Evolutionary conservation across 2,329 filamentous ascomycete species (phyloP), one percentile per base, ranked within the genome.

Genomic region (Stemphylium lycopersici): DNA sequence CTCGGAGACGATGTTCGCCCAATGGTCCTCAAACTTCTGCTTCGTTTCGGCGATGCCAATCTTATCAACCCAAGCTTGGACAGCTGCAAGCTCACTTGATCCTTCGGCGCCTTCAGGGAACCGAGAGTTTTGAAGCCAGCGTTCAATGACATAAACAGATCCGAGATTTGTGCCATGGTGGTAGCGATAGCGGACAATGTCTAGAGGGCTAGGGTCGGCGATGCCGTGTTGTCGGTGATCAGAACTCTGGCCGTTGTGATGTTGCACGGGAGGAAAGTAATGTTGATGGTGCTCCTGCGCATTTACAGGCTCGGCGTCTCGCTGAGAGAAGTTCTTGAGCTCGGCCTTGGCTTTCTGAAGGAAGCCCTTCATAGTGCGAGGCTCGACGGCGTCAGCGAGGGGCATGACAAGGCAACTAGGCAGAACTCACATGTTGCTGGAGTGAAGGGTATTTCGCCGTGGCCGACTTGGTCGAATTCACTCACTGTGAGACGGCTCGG

Each of bases 161-260:
- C 84, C 84, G 2, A 87, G 75, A 54, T 87, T 87, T 0, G 79
- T 79, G 6, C 83, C 84, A 65, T 86, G 82, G 53, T 86, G 83
- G 59, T 84, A 85, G 37, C 84, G 80, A 63, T 86, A 87, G 45
- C 82, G 77, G 24, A 81, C 68, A 16, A 84, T 74, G 46, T 76
- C 79, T 48, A 71, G 61, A 1, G 68, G 49, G 5, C 75, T 76
- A 5, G 78, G 77, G 6, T 66, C 54, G 47, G 68, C 72, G 53
- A 82, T 78, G 16, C 59, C 56, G 10, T 68, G 67, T 2, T 62
- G 59, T n/a, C 59, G 53, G n/a, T 29, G 37, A 18, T 37, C 24
- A 29, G 20, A 12, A n/a, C 29, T 26, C n/a, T 47, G 39, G 11
- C 11, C 36, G 12, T 34, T 11, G 33, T 29, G 22, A 16, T 48